These are phyloP conservation scores for Citrus reticulata DNA, from an alignment of 345 rosid genomes.

Conservation along the genomic window DNA sequence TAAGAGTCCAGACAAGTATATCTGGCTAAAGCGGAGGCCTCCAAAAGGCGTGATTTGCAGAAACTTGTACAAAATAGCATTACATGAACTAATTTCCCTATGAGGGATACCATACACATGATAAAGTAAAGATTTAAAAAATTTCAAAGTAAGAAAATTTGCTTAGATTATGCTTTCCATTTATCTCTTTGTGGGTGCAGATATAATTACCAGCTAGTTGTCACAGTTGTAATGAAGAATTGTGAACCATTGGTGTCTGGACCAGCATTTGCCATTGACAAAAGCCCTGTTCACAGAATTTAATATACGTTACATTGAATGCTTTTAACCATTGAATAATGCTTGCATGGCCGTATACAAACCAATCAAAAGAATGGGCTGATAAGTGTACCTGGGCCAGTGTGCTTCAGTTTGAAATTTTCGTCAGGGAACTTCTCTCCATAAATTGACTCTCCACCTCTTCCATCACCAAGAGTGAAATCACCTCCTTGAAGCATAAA, in stretches of 20 bases:
- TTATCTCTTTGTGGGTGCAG: not conserved
- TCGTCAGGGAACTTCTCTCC: slow-evolving; percentile 95
- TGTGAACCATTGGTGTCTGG: slow-evolving; percentile 90
- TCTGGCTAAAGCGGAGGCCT: not conserved
- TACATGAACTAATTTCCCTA: not conserved
- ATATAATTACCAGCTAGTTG: slow-evolving; percentile 72
- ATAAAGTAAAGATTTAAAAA: not conserved
- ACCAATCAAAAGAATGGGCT: not conserved
- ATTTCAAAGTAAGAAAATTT: too few species aligned
- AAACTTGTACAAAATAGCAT: not conserved
- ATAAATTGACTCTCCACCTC: slow-evolving; percentile 94
- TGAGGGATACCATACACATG: not conserved
- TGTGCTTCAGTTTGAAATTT: slow-evolving; percentile 94
- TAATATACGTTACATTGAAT: not conserved
- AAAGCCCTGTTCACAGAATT: slow-evolving; percentile 39
- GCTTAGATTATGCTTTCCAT: not conserved
- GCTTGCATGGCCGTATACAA: not conserved
- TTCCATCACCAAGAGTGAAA: slow-evolving; percentile 90
- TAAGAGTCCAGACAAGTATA: not conserved
- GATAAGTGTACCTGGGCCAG: slow-evolving; percentile 70
- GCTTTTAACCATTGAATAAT: not conserved
- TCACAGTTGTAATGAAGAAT: slow-evolving; percentile 90
- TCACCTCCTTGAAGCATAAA: slow-evolving; percentile 98
- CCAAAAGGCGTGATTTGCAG: not conserved
- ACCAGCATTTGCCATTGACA: slow-evolving; percentile 98